These are phyloP conservation scores for Macrocybe sp. DNA, from an alignment of 1,284 basidiomycete genomes.

Conservation along the genomic window DNA sequence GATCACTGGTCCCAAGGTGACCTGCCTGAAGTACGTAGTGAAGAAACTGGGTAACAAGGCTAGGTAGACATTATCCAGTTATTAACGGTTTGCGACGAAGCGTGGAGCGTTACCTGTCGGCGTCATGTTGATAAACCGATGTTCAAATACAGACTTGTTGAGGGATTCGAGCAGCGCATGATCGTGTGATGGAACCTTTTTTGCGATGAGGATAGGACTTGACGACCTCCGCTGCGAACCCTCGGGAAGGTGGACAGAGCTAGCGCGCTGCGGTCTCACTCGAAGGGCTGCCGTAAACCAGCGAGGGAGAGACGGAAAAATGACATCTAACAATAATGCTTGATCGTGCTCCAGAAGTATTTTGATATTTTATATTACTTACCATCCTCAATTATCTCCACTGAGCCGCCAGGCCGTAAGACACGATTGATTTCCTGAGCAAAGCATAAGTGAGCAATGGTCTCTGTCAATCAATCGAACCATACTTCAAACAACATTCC, in stretches of 20 bases:
- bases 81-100: neutral
- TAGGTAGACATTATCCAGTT: constrained; percentile 17
- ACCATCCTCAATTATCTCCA: constrained; percentile 73
- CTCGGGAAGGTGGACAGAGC: constrained; percentile 45
- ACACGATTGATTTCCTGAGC: constrained; percentile 65
- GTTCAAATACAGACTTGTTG: constrained; percentile 56
- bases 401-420: constrained; percentile 59
- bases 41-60: constrained; percentile 68
- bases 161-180: constrained; percentile 63
- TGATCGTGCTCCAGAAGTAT: constrained; percentile 1
- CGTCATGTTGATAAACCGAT: constrained; percentile 61
- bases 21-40: constrained; percentile 65
- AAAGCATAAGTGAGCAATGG: constrained; percentile 2
- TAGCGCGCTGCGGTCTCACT: constrained; percentile 36
- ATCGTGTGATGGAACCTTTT: constrained; percentile 40
- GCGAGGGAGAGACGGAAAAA: constrained; percentile 57
- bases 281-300: constrained; percentile 66
- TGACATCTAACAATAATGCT: constrained; percentile 39
- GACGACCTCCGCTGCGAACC: constrained; percentile 32
- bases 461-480: neutral
- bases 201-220: constrained; percentile 26
- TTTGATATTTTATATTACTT: constrained; percentile 11
- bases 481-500: constrained; percentile 60
- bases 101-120: constrained; percentile 44
- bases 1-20: constrained; percentile 54